Conservation (phyloP, 345 rosid genomes). For the sweet orange (Citrus sinensis) region DVS_A1.0 CM039163.1:8826001-8826500, state of each 20-base stretch:
- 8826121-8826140: conserved; percentile 62
- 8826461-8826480: neutral
- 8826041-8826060: conserved; percentile 92
- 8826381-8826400: neutral
- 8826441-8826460: neutral
- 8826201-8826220: neutral
- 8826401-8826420: neutral
- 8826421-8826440: neutral
- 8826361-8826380: neutral
- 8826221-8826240: neutral
- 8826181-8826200: conserved; percentile 59
- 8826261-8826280: neutral
- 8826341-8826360: neutral
- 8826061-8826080: conserved; percentile 98
- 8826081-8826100: conserved; percentile 91
- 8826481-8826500: neutral
- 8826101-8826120: conserved; percentile 90
- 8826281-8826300: neutral
- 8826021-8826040: conserved; percentile 98
- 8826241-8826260: neutral
- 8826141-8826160: conserved; percentile 98
- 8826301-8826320: neutral
- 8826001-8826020: conserved; percentile 91
- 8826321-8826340: neutral
- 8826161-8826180: conserved; percentile 82